Evolutionary conservation across 2,329 filamentous ascomycete species (phyloP), one percentile per base, ranked within the genome.

Genomic region (Gnomoniopsis sp.): DNA sequence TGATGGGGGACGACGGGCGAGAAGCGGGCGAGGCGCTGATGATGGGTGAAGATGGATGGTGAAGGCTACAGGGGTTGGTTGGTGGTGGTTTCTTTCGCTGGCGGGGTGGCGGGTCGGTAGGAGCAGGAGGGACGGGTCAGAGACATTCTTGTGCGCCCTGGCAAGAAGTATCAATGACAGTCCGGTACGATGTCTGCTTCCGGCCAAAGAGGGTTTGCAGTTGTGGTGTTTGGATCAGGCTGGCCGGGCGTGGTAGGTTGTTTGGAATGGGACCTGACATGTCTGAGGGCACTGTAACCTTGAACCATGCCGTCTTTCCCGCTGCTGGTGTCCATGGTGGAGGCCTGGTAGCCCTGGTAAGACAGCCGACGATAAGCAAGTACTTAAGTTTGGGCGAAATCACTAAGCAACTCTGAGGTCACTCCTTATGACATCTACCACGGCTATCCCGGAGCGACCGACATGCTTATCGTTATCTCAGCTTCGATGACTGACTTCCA

Each of bases 1-100:
- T 96, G 73, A 68, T 75, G 73, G 58, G 62, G 44, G 57, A 56
- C 48, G 57, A 33, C 34, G 15, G 22, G n/a, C n/a, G 50, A 15
- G 22, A 23, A 36, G 43, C 46, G 19, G 47, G 50, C 58, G 43
- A 19, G n/a, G 26, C 30, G 17, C 17, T 33, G 57, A 14, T 6
- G 44, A 23, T 15, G 44, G 36, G 36, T 4, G 14, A 41, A 15
- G 36, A 6, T 41, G 36, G 36, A 14, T 3, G 36, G 6, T 41
- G 36, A 41, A 41, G 6, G 26, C 26, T 30, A 30, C 44, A 23
- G 47, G 50, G 60, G 34, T 15, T 19, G 23, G 41, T 22, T 15
- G 50, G 56, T 17, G 4, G 43, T 26, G 22, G 21, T 22, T 19
- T 43, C 19, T 22, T 43, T 47, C n/a, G 38, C 3, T 14, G 38